Conservation (phyloP, 352 stramenopile species). For the Globisporangium okanoganense region DNA sequence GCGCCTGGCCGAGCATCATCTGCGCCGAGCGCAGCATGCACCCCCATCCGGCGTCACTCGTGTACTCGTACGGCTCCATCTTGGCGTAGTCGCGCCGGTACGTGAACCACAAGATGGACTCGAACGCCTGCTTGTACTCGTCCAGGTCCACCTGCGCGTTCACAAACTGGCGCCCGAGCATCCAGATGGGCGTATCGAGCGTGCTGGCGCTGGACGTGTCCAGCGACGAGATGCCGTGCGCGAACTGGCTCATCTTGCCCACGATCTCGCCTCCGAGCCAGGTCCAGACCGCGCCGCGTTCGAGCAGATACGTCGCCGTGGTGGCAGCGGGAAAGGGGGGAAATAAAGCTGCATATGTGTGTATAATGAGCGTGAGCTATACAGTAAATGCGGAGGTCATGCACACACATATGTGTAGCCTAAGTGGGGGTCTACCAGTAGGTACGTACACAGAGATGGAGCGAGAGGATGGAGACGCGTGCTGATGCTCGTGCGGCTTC, state of each 20-base stretch:
- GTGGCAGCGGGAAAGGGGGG: neutral
- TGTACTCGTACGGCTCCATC: conserved; percentile 87
- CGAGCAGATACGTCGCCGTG: conserved; percentile 18
- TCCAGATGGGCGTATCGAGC: conserved; percentile 40
- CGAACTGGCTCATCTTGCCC: conserved; percentile 74
- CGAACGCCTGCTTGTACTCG: conserved; percentile 51
- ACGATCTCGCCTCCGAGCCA: conserved; percentile 43
- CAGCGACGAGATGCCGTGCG: conserved; percentile 74
- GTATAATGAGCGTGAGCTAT: neutral
- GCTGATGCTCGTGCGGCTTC: too few relatives aligned
- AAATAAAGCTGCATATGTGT: neutral
- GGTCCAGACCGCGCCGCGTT: conserved; percentile 19
- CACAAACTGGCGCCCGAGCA: conserved; percentile 38
- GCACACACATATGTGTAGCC: neutral
- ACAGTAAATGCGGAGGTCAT: too few relatives aligned
- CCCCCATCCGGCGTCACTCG: conserved; percentile 92
- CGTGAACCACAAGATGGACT: conserved; percentile 85
- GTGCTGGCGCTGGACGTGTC: conserved; percentile 37
- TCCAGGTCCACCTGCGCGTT: conserved; percentile 37
- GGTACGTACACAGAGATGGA: neutral
- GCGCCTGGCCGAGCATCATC: conserved; percentile 91
- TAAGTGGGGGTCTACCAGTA: too few relatives aligned
- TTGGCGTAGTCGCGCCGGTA: conserved; percentile 86
- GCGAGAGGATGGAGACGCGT: neutral
- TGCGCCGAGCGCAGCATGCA: conserved; percentile 95